Evolutionary conservation across 2,329 filamentous ascomycete genomes (phyloP).

Genomic region (Alternaria longipes): DNA sequence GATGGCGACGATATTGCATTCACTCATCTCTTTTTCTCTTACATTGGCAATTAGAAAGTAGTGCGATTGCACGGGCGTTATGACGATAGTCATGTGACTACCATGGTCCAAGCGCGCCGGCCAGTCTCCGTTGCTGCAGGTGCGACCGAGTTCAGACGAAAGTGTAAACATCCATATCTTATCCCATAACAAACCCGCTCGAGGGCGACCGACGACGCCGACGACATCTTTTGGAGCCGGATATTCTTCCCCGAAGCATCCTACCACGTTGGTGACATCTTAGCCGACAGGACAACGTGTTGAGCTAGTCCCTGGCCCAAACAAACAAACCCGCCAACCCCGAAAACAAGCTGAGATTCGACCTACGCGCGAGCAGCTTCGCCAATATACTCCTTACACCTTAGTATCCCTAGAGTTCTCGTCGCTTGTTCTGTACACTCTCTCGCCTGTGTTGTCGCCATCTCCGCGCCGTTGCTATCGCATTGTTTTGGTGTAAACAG

Average conservation of each 20-base stretch:
- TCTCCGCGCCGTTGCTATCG: slow-evolving; percentile 23
- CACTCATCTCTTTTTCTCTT: slow-evolving; percentile 1
- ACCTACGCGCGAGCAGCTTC: slow-evolving; percentile 5
- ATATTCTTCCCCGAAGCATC: slow-evolving; percentile 27
- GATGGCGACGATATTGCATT: not conserved
- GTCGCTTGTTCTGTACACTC: not conserved
- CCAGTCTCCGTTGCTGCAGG: slow-evolving; percentile 32
- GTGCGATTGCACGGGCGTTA: slow-evolving; percentile 14
- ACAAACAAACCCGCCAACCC: slow-evolving; percentile 27
- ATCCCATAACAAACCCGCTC: slow-evolving; percentile 38
- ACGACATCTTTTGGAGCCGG: slow-evolving; percentile 28
- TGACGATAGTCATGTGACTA: slow-evolving; percentile 24
- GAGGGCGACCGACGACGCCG: slow-evolving; percentile 29
- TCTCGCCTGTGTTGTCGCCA: slow-evolving; percentile 6
- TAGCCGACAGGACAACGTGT: slow-evolving; percentile 18
- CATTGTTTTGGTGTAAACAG: slow-evolving; percentile 51
- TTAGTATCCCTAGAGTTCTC: not conserved
- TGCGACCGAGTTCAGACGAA: slow-evolving; percentile 28
- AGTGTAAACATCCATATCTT: slow-evolving; percentile 33
- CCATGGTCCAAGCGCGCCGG: slow-evolving; percentile 17
- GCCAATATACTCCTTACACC: slow-evolving; percentile 5
- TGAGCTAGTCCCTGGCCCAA: slow-evolving; percentile 21
- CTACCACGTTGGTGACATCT: slow-evolving; percentile 19
- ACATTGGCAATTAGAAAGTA: slow-evolving; percentile 13
- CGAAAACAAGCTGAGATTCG: slow-evolving; percentile 6